A percentile compares a stretch with the other conserved stretches of the same genome.
Conservation (phyloP, 2,329 filamentous ascomycete species). For the Neophaeococcomyces aloes region DNA sequence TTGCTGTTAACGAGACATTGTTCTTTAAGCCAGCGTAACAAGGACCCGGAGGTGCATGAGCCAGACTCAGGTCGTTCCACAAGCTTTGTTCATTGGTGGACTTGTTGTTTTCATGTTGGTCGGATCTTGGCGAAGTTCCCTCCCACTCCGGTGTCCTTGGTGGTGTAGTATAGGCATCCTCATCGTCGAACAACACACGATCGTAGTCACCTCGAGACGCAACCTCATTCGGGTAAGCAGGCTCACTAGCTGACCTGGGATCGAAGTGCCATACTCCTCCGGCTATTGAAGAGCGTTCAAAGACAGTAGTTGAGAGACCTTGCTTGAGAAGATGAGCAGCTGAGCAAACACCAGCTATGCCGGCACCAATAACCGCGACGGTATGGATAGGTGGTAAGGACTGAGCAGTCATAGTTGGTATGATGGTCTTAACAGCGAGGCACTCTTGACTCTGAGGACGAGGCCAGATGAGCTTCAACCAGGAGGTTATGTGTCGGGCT, state of each 20-base stretch:
- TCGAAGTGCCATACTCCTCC: slow-evolving; percentile 50
- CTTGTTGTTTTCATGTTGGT: background rate
- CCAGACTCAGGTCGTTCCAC: slow-evolving; percentile 14
- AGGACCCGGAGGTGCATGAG: slow-evolving; percentile 45
- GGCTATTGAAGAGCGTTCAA: slow-evolving; percentile 42
- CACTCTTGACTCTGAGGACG: no score
- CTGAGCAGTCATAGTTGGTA: no score
- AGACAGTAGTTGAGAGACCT: slow-evolving; percentile 43
- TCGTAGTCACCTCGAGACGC: slow-evolving; percentile 29
- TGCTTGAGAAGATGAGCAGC: slow-evolving; percentile 37
- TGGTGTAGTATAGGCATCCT: slow-evolving; percentile 15
- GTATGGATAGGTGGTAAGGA: slow-evolving; percentile 1
- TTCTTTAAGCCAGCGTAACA: slow-evolving; percentile 45
- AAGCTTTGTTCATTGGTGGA: no score
- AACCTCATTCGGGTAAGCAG: slow-evolving; percentile 34
- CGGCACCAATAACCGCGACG: slow-evolving; percentile 43
- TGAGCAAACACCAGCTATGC: slow-evolving; percentile 40
- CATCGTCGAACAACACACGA: slow-evolving; percentile 11
- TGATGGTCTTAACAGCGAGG: no score
- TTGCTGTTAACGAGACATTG: slow-evolving; percentile 43
- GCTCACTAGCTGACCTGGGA: slow-evolving; percentile 38
- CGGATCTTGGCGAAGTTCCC: background rate
- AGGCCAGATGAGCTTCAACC: no score
- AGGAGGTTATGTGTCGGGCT: no score
- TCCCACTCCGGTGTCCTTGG: slow-evolving; percentile 12